Evolutionary conservation across 2,329 filamentous ascomycete species (phyloP), one percentile per base, ranked within the genome.

Genomic region (Botrytis porri): DNA sequence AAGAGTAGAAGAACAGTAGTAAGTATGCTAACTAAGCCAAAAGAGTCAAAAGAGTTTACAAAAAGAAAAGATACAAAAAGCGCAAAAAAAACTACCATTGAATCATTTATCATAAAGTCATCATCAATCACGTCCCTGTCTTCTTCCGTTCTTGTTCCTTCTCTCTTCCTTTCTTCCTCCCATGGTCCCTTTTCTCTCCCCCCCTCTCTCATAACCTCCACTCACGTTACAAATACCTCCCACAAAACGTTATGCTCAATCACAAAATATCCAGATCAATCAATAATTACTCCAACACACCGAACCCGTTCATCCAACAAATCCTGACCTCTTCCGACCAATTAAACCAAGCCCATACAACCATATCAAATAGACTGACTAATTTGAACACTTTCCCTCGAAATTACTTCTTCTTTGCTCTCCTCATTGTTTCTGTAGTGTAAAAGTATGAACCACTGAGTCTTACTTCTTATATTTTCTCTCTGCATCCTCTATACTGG

Each of bases 31-130:
- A 20, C 59, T 61, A 25, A 35, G 10, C 22, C 35, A 22, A 5
- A 25, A 35, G 16, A 6, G 18, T 16, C n/a, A 10, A 35, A 48
- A 12, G 6, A 35, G 25, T 54, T 51, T 54, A 45, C 20, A 70
- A 39, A 22, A 39, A 32, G 6, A 60, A 63, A n/a, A 25, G 7
- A 62, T 32, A 70, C 39, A 35, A 63, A 70, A 63, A 70, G 41
- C 32, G 43, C 69, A 70, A 63, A 65, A 39, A 29, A 35, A 61
- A 32, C 18, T 35, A 57, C 45, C 69, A 71, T 71, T 71, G 59
- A 48, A 70, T 66, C 69, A 71, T 71, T 66, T 16, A 41, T 71
- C 69, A 66, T 71, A 65, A 71, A 65, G 60, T 71, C 69, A 37
- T 71, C 60, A 71, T 71, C 61, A 54, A 65, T 71, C 69, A 48